Conservation (phyloP, 805 yeast genomes). For the Lachancea mirantina region DNA sequence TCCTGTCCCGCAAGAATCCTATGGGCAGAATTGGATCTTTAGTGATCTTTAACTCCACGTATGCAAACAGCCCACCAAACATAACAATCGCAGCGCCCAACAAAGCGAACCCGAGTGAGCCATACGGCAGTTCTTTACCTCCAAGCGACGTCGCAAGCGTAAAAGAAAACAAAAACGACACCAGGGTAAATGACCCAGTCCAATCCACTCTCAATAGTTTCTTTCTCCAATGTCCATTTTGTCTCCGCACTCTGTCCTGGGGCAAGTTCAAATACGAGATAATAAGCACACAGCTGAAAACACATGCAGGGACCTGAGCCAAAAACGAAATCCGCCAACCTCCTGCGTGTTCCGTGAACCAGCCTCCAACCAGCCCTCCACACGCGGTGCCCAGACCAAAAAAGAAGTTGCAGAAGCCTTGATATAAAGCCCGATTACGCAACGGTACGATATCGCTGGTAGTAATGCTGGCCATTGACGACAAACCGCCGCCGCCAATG, state of each 20-base stretch:
- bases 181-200: constrained; percentile 41
- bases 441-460: constrained; percentile 72
- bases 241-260: constrained; percentile 32
- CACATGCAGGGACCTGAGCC: constrained; percentile 46
- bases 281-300: constrained; percentile 42
- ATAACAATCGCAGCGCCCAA: constrained; percentile 17
- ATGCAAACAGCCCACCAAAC: constrained; percentile 37
- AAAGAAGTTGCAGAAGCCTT: constrained; percentile 71
- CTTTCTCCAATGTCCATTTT: constrained; percentile 33
- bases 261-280: constrained; percentile 33
- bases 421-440: constrained; percentile 72
- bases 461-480: constrained; percentile 65
- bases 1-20: constrained; percentile 45
- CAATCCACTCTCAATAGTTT: constrained; percentile 54
- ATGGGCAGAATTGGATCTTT: constrained; percentile 59
- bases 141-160: constrained; percentile 49
- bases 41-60: constrained; percentile 37
- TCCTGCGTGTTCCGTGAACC: constrained; percentile 39
- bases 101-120: constrained; percentile 22
- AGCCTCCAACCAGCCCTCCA: constrained; percentile 64
- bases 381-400: constrained; percentile 70
- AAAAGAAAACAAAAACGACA: constrained; percentile 38
- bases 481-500: constrained; percentile 85
- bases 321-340: constrained; percentile 66
- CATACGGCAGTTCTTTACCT: constrained; percentile 41